phyloP scores from a whole-genome alignment of 2,329 filamentous ascomycete genomes.

The Fusarium stilboides region DNA sequence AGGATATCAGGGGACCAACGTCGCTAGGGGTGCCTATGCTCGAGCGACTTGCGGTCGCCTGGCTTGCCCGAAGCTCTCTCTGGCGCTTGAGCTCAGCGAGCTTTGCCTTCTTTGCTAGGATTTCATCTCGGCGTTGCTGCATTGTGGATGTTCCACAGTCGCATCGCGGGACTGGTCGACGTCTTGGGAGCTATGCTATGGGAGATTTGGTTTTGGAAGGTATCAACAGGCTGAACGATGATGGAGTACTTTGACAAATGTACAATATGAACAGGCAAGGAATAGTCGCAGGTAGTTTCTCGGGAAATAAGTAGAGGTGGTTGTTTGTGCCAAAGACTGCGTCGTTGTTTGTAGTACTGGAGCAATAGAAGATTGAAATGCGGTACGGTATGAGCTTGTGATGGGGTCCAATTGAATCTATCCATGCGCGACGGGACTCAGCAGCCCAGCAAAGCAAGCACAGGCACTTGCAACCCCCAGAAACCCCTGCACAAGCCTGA shows the following conservation, averaged over 20 bases:
- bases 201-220: constrained; percentile 18
- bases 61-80: constrained; percentile 84
- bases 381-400: constrained; percentile 33
- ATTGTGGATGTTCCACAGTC: constrained; percentile 65
- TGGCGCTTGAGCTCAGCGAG: constrained; percentile 96
- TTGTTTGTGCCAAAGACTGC: constrained; percentile 19
- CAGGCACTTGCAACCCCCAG: constrained; percentile 23
- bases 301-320: background rate
- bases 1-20: constrained; percentile 65
- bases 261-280: background rate
- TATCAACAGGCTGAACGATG: constrained; percentile 1
- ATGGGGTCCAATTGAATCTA: constrained; percentile 37
- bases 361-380: constrained; percentile 30
- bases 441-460: background rate
- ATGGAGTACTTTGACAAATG: constrained; percentile 3
- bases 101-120: constrained; percentile 95
- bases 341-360: constrained; percentile 23
- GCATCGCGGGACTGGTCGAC: constrained; percentile 62
- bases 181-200: constrained; percentile 44
- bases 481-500: constrained; percentile 30
- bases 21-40: constrained; percentile 79
- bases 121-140: constrained; percentile 93
- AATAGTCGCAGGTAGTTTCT: background rate
- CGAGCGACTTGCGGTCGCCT: constrained; percentile 78
- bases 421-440: constrained; percentile 30